phyloP scores from a whole-genome alignment of 306 rosid genomes.

The Inga leiocalycina region DNA sequence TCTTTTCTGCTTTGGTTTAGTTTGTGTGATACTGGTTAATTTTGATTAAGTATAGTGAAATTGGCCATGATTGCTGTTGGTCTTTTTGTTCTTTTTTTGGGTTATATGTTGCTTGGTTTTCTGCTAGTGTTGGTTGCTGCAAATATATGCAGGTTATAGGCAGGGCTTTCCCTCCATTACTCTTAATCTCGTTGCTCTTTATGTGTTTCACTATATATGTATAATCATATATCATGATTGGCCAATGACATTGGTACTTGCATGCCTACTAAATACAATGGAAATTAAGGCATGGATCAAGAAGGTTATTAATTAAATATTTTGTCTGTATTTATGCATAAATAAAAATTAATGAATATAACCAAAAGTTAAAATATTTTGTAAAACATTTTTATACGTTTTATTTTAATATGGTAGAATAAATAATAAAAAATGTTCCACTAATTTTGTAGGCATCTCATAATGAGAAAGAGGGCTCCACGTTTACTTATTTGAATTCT shows the following conservation, averaged over 20 bases:
- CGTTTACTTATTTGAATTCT: no score
- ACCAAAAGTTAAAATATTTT: background rate
- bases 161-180: background rate
- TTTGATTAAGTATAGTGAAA: no score
- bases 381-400: background rate
- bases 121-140: no score
- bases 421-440: background rate
- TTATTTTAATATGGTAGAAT: background rate
- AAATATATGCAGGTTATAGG: background rate
- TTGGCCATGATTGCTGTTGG: background rate
- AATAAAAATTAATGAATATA: background rate
- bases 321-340: background rate
- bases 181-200: background rate
- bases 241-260: no score
- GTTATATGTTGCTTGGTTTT: background rate
- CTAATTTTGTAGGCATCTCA: no score
- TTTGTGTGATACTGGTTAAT: background rate
- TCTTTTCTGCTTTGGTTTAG: conserved; percentile 15
- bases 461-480: no score
- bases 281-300: background rate
- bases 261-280: no score
- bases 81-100: background rate
- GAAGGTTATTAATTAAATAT: background rate
- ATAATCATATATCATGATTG: no score
- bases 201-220: no score